Evolutionary conservation across 164 flowering plant species (phyloP).

Genomic region (Hamamelis virginiana): DNA sequence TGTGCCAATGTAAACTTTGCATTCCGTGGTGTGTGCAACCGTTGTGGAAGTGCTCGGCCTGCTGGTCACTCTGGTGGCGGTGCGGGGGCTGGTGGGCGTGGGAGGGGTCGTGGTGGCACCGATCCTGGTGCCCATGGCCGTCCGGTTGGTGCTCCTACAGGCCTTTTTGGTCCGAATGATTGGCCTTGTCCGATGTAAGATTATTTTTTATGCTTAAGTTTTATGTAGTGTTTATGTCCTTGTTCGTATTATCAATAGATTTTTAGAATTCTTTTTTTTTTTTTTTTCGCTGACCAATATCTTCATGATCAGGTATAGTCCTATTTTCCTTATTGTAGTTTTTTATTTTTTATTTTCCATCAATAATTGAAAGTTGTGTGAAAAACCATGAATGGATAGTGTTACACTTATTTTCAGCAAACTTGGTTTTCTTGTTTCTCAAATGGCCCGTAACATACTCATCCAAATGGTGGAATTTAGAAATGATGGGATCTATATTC

Average conservation of each 20-base stretch:
- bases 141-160: constrained; percentile 60
- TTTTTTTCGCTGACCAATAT: too few species aligned
- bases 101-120: constrained; percentile 73
- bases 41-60: constrained; percentile 97
- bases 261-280: not conserved
- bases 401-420: too few species aligned
- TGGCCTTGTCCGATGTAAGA: constrained; percentile 99
- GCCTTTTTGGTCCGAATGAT: constrained; percentile 99
- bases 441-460: too few species aligned
- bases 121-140: constrained; percentile 55
- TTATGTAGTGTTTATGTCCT: not conserved
- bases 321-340: too few species aligned
- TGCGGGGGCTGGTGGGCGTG: constrained; percentile 71
- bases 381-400: too few species aligned
- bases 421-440: too few species aligned
- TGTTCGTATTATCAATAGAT: not conserved
- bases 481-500: too few species aligned
- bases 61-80: constrained; percentile 72
- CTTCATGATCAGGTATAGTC: too few species aligned
- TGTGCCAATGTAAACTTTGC: constrained; percentile 97
- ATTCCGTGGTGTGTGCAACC: constrained; percentile 96
- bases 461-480: too few species aligned
- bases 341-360: too few species aligned
- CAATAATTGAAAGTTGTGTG: too few species aligned
- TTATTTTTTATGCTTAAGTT: not conserved